Percentiles rank a stretch among this genome's conserved stretches.
phyloP scores from a whole-genome alignment of 2,329 filamentous ascomycete genomes.

The Ceratocystis alfenasii region DNA sequence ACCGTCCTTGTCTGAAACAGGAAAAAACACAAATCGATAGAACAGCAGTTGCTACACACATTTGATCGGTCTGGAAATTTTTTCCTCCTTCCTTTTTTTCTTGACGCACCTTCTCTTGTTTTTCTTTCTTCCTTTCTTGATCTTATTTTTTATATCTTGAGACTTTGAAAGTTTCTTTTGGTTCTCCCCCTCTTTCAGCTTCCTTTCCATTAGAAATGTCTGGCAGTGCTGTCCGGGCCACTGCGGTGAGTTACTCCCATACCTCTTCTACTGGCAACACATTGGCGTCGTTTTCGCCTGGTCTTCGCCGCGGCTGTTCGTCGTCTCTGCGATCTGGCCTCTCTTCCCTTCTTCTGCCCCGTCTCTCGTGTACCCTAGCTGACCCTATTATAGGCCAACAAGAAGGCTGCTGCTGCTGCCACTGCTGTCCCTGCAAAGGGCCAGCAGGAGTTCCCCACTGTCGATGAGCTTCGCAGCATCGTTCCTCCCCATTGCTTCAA shows the following conservation, averaged over 20 bases:
- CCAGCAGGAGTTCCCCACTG: slow-evolving; percentile 31
- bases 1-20: slow-evolving; percentile 2
- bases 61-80: neutral
- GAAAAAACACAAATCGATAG: neutral
- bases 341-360: slow-evolving; percentile 7
- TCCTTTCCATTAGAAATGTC: slow-evolving; percentile 18
- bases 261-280: neutral
- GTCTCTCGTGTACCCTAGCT: slow-evolving; percentile 11
- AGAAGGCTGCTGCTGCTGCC: slow-evolving; percentile 2
- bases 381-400: slow-evolving; percentile 17
- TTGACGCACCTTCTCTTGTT: slow-evolving; percentile 8
- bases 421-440: slow-evolving; percentile 4
- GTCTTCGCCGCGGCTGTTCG: neutral
- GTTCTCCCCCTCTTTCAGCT: slow-evolving; percentile 11
- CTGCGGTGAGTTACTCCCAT: neutral
- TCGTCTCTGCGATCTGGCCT: neutral
- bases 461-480: slow-evolving; percentile 38
- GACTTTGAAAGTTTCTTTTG: slow-evolving; percentile 14
- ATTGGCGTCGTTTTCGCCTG: neutral
- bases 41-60: slow-evolving; percentile 1
- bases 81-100: slow-evolving; percentile 11
- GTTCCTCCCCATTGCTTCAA: slow-evolving; percentile 53
- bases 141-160: neutral
- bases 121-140: slow-evolving; percentile 12
- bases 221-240: slow-evolving; percentile 15